A percentile compares a stretch with the other conserved stretches of the same genome.
Evolutionary conservation across 495 filamentous ascomycete genomes (phyloP).

Genomic region (Aspergillus steynii): DNA sequence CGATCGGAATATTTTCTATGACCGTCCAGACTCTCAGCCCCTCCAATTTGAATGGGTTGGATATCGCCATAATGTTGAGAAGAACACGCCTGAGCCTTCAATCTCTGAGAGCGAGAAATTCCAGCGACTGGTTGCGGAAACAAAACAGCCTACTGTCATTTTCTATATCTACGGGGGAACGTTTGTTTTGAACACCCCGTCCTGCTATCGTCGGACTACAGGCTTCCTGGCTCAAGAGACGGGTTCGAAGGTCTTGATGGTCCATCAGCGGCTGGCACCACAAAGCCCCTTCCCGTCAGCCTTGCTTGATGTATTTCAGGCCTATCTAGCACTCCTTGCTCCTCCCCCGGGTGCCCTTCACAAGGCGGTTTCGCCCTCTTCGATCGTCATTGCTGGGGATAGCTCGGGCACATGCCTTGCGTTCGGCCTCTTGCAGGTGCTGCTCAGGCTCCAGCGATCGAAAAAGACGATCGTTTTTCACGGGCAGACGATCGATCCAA

Average conservation of each 20-base stretch:
- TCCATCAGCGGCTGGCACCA: conserved; percentile 12
- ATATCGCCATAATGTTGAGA: conserved; percentile 5
- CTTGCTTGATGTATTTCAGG: conserved; percentile 12
- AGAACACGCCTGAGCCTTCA: conserved; percentile 6
- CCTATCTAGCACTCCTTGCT: conserved; percentile 10
- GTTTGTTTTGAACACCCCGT: conserved; percentile 9
- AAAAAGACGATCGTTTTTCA: conserved; percentile 4
- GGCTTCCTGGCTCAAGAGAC: neutral
- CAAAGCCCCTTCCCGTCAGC: conserved; percentile 15
- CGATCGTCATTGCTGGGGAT: conserved; percentile 9
- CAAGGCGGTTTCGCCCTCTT: neutral
- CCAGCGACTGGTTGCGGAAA: conserved; percentile 5
- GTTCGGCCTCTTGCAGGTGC: conserved; percentile 5
- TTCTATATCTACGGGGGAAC: conserved; percentile 14
- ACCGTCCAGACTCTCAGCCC: neutral
- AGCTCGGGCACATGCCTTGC: conserved; percentile 13
- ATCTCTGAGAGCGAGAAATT: conserved; percentile 10
- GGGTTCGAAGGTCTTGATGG: conserved; percentile 7
- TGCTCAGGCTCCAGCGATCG: conserved; percentile 8
- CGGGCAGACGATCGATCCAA: neutral
- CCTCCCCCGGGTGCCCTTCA: conserved; percentile 6
- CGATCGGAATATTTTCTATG: conserved; percentile 3
- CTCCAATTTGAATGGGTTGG: conserved; percentile 10
- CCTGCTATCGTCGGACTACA: conserved; percentile 1
- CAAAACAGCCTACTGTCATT: conserved; percentile 2